Conservation (phyloP, 345 rosid species). For the Limnanthes douglasii region DNA sequence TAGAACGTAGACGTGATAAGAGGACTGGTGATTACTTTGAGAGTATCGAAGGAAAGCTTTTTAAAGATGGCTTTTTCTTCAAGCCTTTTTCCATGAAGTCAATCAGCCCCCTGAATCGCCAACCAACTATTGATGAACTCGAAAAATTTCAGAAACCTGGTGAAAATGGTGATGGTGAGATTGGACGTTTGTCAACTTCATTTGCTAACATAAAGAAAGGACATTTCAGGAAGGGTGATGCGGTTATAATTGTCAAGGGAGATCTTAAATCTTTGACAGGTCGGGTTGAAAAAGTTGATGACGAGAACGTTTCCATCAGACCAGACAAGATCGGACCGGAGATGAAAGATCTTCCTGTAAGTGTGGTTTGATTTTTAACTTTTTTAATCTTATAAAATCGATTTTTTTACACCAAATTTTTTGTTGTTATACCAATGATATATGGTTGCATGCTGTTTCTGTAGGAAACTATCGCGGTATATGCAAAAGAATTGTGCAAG, state of each 20-base stretch:
- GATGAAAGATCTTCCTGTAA: slow-evolving; percentile 90
- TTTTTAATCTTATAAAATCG: no score
- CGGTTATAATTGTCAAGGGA: slow-evolving; percentile 86
- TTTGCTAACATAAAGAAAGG: slow-evolving; percentile 93
- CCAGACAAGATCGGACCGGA: no score
- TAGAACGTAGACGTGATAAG: slow-evolving; percentile 80
- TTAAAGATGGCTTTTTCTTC: slow-evolving; percentile 85
- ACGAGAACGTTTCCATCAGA: slow-evolving; percentile 77
- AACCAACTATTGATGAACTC: slow-evolving; percentile 91
- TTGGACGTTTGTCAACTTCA: slow-evolving; percentile 64
- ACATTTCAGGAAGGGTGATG: slow-evolving; percentile 96
- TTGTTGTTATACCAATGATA: no score
- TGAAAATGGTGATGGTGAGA: slow-evolving; percentile 64
- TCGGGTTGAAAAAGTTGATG: slow-evolving; percentile 98
- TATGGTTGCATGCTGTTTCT: no score
- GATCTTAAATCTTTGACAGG: slow-evolving; percentile 90
- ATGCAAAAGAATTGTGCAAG: slow-evolving; percentile 83
- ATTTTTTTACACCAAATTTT: no score
- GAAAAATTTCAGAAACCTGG: slow-evolving; percentile 79
- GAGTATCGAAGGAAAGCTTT: slow-evolving; percentile 59
- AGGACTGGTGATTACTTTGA: slow-evolving; percentile 90
- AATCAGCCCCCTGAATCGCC: slow-evolving; percentile 50
- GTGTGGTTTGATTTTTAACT: no score
- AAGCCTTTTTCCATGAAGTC: slow-evolving; percentile 81
- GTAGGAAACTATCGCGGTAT: slow-evolving; percentile 80